Base-by-base conservation (phyloP, 352 stramenopile genomes). In the Saprolegnia parasitica region DNA sequence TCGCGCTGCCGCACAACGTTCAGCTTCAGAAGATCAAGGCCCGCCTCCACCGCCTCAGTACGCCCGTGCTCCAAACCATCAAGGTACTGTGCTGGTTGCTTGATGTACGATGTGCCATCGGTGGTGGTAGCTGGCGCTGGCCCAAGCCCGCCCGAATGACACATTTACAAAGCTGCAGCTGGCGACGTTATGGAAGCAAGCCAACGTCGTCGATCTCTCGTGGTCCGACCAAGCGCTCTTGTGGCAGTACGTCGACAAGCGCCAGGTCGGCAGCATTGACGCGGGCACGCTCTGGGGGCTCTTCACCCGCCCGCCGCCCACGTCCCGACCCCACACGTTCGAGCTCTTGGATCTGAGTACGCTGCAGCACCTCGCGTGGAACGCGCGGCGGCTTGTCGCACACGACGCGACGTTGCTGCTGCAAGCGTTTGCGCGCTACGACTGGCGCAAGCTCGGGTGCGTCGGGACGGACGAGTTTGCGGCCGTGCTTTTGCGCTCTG, bases 371-470 rank as follows among this genome's bases (percentile, higher is more conserved):
- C 72, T 92, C 52, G 76, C 79, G 1, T 74, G 72, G 63, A 89
- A 88, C 66, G 80, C 74, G 49, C 74, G 82, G 49, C 80, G 80
- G 39, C 65, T 90, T 20, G 47, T 83, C 1, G 80, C 72, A 49
- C 67, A 58, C 9, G 75, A 72, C 20, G 78, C 78, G 37, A 55
- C 50, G 4, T 42, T 81, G 16, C 72, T 90, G 40, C 56, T 79
- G n/a, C 26, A 58, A 32, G 73, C 77, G 37, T 92, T 90, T 71
- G 79, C 87, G 55, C 74, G 84, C 20, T 90, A 80, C 61, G 84
- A 90, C 60, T 92, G 84, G 84, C 72, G 74, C 49, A 74, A 86
- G 49, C 66, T 55, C 13, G 79, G 80, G 8, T 50, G 80, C 32
- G 75, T 92, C 0, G 75, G 75, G 1, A 74, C 88, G 8, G 29